phyloP scores from a whole-genome alignment of 1,284 basidiomycete species.

The Rhizoctonia solani region DNA sequence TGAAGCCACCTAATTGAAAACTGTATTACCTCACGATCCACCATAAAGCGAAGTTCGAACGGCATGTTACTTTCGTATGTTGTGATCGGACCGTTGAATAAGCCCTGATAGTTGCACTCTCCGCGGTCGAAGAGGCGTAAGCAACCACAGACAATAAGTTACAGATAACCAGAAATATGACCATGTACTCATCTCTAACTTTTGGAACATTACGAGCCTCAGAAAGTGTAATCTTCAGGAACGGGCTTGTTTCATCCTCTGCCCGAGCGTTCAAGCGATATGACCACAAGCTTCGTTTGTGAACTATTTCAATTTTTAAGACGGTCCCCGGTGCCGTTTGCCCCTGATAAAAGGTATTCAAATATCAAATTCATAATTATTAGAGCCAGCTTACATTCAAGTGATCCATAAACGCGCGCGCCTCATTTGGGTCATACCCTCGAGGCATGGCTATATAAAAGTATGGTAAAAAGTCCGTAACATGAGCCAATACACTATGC shows the following conservation, averaged over 20 bases:
- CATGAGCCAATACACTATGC: conserved; percentile 82
- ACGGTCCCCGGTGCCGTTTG: conserved; percentile 51
- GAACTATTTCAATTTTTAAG: conserved; percentile 61
- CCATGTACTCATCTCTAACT: conserved; percentile 81
- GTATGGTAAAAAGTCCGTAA: conserved; percentile 85
- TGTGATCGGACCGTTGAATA: conserved; percentile 62
- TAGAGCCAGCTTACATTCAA: conserved; percentile 67
- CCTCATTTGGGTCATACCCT: conserved; percentile 73
- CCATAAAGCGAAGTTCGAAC: conserved; percentile 92
- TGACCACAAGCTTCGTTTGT: conserved; percentile 80
- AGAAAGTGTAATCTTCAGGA: conserved; percentile 78
- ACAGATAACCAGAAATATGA: conserved; percentile 34
- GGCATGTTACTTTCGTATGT: conserved; percentile 94
- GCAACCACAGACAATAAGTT: conserved; percentile 39
- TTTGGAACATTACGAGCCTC: conserved; percentile 79
- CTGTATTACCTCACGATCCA: conserved; percentile 78
- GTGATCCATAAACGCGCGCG: conserved; percentile 64
- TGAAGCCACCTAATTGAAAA: conserved; percentile 1
- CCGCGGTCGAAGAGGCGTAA: conserved; percentile 85
- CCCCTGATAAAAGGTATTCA: conserved; percentile 42
- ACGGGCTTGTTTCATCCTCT: conserved; percentile 76
- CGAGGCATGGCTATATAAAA: conserved; percentile 87
- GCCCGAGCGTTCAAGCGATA: conserved; percentile 53
- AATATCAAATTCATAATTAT: background rate
- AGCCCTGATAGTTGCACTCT: conserved; percentile 71